A percentile compares a stretch with the other conserved stretches of the same genome.
phyloP scores from a whole-genome alignment of 148 eudicot species.

The Oxyria digyna region DNA sequence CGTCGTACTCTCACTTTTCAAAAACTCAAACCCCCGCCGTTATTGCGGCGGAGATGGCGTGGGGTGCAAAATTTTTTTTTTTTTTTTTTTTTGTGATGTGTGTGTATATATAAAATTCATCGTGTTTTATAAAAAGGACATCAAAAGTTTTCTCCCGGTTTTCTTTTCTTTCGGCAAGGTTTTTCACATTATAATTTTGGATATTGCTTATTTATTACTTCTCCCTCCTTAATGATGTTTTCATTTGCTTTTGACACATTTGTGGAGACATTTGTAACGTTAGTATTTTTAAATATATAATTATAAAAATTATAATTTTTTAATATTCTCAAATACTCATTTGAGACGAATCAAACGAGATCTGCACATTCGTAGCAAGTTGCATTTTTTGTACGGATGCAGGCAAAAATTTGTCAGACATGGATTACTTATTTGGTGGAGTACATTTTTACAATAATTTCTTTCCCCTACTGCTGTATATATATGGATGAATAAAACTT shows the following conservation, averaged over 20 bases:
- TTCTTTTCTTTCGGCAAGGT: neutral
- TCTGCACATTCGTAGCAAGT: neutral
- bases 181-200: neutral
- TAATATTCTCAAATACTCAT: too few relatives aligned
- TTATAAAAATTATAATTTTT: too few relatives aligned
- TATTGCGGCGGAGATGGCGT: conserved; percentile 65
- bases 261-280: too few relatives aligned
- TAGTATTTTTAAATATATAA: too few relatives aligned
- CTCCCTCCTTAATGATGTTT: neutral
- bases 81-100: too few relatives aligned
- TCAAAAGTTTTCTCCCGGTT: neutral
- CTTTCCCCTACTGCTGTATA: neutral
- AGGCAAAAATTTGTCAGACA: neutral
- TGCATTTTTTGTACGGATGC: neutral
- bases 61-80: conserved; percentile 4
- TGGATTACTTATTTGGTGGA: neutral
- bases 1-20: neutral
- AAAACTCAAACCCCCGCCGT: conserved; percentile 21
- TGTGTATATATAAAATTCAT: neutral
- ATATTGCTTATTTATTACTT: neutral
- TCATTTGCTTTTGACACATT: too few relatives aligned
- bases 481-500: neutral
- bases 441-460: neutral
- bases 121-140: neutral
- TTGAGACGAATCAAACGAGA: too few relatives aligned